Evolutionary conservation across 2,329 filamentous ascomycete genomes (phyloP).

Genomic region (Pyrenochaeta sp.): DNA sequence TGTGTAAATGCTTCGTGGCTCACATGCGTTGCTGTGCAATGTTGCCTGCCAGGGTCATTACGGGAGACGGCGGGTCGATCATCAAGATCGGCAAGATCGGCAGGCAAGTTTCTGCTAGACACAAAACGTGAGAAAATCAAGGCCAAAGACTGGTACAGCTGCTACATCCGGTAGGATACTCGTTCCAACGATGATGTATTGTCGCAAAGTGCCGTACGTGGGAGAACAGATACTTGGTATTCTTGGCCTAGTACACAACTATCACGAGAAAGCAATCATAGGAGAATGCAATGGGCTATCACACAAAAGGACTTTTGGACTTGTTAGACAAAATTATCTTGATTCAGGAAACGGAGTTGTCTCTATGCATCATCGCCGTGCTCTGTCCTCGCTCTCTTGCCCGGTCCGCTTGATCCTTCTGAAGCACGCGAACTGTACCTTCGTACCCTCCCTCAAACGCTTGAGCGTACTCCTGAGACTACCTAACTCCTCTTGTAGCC

Average conservation of each 20-base stretch:
- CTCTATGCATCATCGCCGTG: neutral
- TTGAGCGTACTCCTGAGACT: conserved; percentile 91
- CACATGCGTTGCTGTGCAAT: too few species aligned
- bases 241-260: too few species aligned
- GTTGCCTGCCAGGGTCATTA: too few species aligned
- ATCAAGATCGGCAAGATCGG: neutral
- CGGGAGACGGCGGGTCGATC: neutral
- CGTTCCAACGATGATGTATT: too few species aligned
- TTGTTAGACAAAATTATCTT: too few species aligned
- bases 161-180: neutral
- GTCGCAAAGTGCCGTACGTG: too few species aligned
- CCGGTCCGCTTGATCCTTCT: conserved; percentile 34
- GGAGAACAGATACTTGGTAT: too few species aligned
- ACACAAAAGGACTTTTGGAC: too few species aligned
- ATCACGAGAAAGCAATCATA: too few species aligned
- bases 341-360: too few species aligned
- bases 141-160: neutral
- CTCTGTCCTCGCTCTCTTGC: neutral
- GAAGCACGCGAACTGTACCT: conserved; percentile 49
- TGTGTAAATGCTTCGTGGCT: too few species aligned
- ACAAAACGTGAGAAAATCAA: neutral
- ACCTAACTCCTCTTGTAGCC: conserved; percentile 84
- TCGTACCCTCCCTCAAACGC: conserved; percentile 54
- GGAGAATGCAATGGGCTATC: too few species aligned
- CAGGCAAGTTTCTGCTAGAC: neutral